Evolutionary conservation across 352 stramenopile species (phyloP), one percentile per base, ranked within the genome.

Genomic region (Pythium brassicae): DNA sequence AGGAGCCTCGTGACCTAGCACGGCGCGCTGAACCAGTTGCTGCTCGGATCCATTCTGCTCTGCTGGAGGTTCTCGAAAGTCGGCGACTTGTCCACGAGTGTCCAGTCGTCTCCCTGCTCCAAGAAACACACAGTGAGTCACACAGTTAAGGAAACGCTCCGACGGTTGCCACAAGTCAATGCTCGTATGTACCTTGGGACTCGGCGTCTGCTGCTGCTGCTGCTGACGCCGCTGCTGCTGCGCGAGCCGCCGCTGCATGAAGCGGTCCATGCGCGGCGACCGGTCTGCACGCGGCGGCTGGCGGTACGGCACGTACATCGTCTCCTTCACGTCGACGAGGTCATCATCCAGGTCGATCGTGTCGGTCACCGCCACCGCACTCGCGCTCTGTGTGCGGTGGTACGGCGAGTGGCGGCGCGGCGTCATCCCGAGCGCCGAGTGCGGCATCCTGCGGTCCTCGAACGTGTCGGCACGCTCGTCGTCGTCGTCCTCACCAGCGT

Each of bases 41-140:
- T 74, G 49, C 63, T 72, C 35, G 65, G 59, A 35, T 82, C 69
- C 29, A 60, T 58, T 56, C 65, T 75, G 59, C 72, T 65, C 23
- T 78, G 60, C 26, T 49, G 62, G 6, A 85, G 59, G 48, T 70
- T 78, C 57, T 87, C 76, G 56, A 83, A 88, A 10, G 80, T 91
- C 23, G 80, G 80, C 5, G 80, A 91, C 69, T 86, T 88, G 71
- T 91, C 76, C 22, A 91, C 65, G 19, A 91, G 74, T 37, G 81
- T 84, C 80, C 80, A 91, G 47, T 89, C 80, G 42, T 91, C 80
- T 32, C 69, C 67, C 72, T 82, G 47, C 50, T 23, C 23, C 40
- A 56, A 23, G 35, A 55, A 27, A 40, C 37, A 39, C 43, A 47
- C 17, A 12, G 35, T n/a, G n/a, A n/a, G n/a, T n/a, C n/a, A n/a